Conservation (phyloP, 345 rosid genomes). For the Populus tremula region DNA sequence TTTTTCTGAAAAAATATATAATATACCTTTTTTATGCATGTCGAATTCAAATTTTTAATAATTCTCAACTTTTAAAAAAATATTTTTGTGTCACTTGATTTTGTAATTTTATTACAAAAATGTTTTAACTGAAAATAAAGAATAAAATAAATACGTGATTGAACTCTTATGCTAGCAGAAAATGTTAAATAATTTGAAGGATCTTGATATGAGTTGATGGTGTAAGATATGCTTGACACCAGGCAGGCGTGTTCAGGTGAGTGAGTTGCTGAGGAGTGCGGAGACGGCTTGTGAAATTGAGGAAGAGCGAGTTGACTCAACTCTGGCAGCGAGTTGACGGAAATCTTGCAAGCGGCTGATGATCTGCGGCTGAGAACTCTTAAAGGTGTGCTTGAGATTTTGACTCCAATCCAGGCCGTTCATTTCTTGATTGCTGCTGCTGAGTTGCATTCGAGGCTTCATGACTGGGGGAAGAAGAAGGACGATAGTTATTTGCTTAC, state of each 20-base stretch:
- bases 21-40: too few species aligned
- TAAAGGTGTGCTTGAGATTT: slow-evolving; percentile 21
- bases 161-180: too few species aligned
- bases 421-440: slow-evolving; percentile 51
- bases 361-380: slow-evolving; percentile 43
- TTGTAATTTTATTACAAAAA: too few species aligned
- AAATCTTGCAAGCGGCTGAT: slow-evolving; percentile 36
- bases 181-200: too few species aligned
- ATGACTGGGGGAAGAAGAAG: slow-evolving; percentile 42
- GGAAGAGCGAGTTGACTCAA: slow-evolving; percentile 21
- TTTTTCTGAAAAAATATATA: too few species aligned
- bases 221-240: too few species aligned
- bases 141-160: too few species aligned
- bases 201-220: too few species aligned
- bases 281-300: neutral
- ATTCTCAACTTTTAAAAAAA: too few species aligned
- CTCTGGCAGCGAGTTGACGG: slow-evolving; percentile 19
- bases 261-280: slow-evolving; percentile 14
- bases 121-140: too few species aligned
- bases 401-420: slow-evolving; percentile 38
- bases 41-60: too few species aligned
- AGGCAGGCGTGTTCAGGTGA: neutral
- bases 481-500: slow-evolving; percentile 4
- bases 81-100: too few species aligned
- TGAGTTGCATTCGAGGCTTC: slow-evolving; percentile 45